These are phyloP conservation scores for Croton laevigatus DNA, from an alignment of 441 rosid species.

Conservation along the genomic window DNA sequence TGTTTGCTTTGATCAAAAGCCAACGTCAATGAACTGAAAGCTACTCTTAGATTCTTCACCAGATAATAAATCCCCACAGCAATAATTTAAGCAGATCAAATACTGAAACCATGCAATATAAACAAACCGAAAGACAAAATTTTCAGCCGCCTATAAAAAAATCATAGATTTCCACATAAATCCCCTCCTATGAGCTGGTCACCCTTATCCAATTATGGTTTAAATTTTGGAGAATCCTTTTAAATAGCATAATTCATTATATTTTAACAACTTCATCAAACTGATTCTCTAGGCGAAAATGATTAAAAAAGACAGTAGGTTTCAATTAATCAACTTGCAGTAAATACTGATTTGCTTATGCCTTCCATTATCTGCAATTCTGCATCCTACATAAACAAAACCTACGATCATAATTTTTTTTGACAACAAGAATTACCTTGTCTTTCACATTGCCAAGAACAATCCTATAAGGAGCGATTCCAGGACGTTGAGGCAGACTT, in stretches of 20 bases:
- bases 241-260: background rate
- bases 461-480: conserved; percentile 86
- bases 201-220: background rate
- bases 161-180: background rate
- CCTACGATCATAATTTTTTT: too few relatives aligned
- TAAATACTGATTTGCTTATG: background rate
- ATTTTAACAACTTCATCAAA: background rate
- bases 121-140: background rate
- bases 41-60: background rate
- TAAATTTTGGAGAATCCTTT: background rate
- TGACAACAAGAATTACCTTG: conserved; percentile 49
- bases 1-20: background rate
- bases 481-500: conserved; percentile 67
- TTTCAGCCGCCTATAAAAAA: background rate
- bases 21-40: too few relatives aligned
- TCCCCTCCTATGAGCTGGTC: background rate
- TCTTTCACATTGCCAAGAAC: conserved; percentile 91
- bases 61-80: background rate
- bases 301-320: background rate
- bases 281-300: background rate
- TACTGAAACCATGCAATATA: too few relatives aligned
- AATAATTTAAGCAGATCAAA: background rate
- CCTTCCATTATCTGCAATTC: background rate
- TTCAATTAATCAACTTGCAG: background rate
- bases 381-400: background rate